A percentile compares a stretch with the other conserved stretches of the same genome.
These are phyloP conservation scores for Rhododendron mucronatum DNA, from an alignment of 148 eudicot species.

Conservation along the genomic window DNA sequence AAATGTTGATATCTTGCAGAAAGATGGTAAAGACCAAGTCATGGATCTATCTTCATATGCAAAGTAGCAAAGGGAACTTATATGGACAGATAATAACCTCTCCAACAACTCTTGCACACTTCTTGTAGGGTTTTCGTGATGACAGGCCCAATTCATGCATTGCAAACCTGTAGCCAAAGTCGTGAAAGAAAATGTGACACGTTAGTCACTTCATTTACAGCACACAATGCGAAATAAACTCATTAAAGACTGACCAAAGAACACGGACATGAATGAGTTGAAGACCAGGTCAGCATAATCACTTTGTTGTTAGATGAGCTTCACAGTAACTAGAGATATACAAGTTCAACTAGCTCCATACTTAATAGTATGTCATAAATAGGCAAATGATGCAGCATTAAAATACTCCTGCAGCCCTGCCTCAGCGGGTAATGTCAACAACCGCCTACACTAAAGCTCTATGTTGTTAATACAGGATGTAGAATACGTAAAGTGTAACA, in stretches of 20 bases:
- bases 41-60: not conserved
- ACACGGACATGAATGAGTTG: not conserved
- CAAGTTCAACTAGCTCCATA: not conserved
- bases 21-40: not conserved
- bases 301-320: not conserved
- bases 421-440: not conserved
- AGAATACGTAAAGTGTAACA: not conserved
- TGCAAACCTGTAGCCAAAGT: constrained; percentile 58
- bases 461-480: not conserved
- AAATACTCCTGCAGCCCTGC: not conserved
- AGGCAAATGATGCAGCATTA: not conserved
- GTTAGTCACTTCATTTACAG: not conserved
- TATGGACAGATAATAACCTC: constrained; percentile 49
- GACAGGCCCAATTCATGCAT: constrained; percentile 97
- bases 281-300: not conserved
- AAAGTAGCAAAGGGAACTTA: not conserved
- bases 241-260: not conserved
- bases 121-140: constrained; percentile 87
- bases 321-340: not conserved
- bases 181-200: not conserved
- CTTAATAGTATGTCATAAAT: not conserved
- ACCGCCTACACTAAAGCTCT: not conserved
- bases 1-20: constrained; percentile 1
- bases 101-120: constrained; percentile 99
- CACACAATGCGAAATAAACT: not conserved